These are phyloP conservation scores for Xylariaceae sp. DNA, from an alignment of 2,329 filamentous ascomycete species.

Conservation along the genomic window DNA sequence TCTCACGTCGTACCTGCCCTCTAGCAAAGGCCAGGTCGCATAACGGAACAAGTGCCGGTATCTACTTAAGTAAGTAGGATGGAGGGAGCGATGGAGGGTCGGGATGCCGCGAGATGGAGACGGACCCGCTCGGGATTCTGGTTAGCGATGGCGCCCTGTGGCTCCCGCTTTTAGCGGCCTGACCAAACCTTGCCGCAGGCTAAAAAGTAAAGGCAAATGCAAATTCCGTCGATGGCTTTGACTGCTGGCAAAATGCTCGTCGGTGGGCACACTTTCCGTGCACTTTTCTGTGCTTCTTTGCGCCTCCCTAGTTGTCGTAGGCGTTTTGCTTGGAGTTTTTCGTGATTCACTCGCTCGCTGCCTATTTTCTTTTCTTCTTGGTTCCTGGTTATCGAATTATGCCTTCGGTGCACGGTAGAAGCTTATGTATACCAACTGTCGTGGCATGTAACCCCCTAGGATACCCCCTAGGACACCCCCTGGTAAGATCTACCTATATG, in stretches of 20 bases:
- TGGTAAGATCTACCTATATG: not conserved
- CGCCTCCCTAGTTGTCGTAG: not conserved
- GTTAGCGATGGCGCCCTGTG: slow-evolving; percentile 12
- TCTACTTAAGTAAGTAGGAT: not conserved
- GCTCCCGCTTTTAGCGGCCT: slow-evolving; percentile 21
- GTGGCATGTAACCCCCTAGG: not conserved
- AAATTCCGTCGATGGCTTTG: slow-evolving; percentile 5
- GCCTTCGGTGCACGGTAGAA: not conserved
- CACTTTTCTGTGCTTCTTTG: no score
- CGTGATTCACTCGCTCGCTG: no score
- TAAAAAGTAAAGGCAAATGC: slow-evolving; percentile 7
- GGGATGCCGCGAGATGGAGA: not conserved
- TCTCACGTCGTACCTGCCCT: no score
- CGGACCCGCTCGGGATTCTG: slow-evolving; percentile 10
- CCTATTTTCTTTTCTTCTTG: no score
- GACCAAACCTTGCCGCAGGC: not conserved
- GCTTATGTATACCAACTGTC: not conserved
- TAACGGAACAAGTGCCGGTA: no score
- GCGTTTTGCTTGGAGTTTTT: not conserved
- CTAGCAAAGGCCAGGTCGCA: no score
- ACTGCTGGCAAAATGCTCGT: slow-evolving; percentile 9
- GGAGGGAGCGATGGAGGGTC: not conserved
- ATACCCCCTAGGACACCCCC: not conserved
- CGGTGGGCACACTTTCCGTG: not conserved
- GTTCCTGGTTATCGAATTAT: not conserved